Conservation (phyloP, 225 moss, liverwort and hornwort genomes). For the Asterella californica region DNA sequence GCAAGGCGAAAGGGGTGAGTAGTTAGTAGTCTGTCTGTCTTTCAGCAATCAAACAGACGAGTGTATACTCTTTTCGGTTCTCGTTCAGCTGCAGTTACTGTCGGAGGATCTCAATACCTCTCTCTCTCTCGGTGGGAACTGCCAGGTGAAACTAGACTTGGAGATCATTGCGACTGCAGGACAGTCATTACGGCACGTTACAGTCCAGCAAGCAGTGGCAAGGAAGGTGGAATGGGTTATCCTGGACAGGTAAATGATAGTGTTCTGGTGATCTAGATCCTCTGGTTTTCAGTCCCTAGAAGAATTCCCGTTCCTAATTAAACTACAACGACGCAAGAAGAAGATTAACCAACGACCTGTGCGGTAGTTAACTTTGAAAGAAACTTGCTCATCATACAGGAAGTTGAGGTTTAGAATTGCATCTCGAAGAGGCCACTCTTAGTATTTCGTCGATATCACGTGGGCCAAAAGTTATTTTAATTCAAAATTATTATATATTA, state of each 20-base stretch:
- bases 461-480: too few species aligned
- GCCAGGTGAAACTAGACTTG: background rate
- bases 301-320: too few species aligned
- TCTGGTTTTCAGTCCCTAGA: too few species aligned
- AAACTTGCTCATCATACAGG: too few species aligned
- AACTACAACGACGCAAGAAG: too few species aligned
- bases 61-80: background rate
- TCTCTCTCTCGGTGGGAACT: background rate
- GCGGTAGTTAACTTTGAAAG: too few species aligned
- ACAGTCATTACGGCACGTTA: background rate
- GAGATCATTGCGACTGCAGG: background rate
- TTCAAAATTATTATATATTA: too few species aligned
- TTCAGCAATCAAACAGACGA: background rate
- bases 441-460: too few species aligned
- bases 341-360: too few species aligned
- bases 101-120: background rate
- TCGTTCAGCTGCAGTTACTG: too few species aligned
- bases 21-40: background rate
- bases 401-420: too few species aligned
- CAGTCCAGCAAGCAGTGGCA: background rate
- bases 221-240: background rate
- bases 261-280: background rate
- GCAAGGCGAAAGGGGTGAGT: background rate
- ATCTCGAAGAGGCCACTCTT: too few species aligned
- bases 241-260: background rate